These are phyloP conservation scores for Cnidoscolus chayamansa DNA, from an alignment of 441 rosid genomes.

Conservation along the genomic window DNA sequence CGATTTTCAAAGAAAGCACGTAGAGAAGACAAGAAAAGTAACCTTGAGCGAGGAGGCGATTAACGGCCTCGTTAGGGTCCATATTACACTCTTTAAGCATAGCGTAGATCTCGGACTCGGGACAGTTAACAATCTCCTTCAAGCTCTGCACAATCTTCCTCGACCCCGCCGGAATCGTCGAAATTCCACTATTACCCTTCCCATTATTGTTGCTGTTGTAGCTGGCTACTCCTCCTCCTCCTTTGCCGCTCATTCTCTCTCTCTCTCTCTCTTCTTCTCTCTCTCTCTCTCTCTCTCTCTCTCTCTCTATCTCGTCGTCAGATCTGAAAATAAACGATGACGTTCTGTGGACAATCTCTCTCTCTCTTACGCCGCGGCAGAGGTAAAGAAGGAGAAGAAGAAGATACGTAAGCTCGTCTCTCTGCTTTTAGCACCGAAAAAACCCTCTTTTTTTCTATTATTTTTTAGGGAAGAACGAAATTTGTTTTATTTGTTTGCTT, in stretches of 20 bases:
- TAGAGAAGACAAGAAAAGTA: not conserved
- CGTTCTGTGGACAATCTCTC: not conserved
- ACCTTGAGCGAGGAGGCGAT: constrained; percentile 95
- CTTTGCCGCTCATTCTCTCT: constrained; percentile 54
- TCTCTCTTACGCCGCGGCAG: constrained; percentile 11
- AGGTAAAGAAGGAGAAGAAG: constrained; percentile 10
- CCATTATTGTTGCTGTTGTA: constrained; percentile 24
- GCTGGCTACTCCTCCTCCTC: constrained; percentile 46
- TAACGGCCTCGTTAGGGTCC: constrained; percentile 99
- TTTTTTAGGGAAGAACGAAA: not conserved
- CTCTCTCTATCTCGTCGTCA: constrained; percentile 32
- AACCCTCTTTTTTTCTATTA: not conserved
- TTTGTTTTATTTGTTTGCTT: not conserved
- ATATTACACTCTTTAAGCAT: constrained; percentile 92
- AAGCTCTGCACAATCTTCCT: constrained; percentile 91
- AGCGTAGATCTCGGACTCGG: constrained; percentile 91
- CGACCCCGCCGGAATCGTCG: constrained; percentile 67
- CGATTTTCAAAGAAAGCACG: not conserved
- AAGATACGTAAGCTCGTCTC: constrained; percentile 4
- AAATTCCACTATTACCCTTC: constrained; percentile 53
- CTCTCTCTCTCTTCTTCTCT: constrained; percentile 38
- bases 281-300: constrained; percentile 36
- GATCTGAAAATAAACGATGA: constrained; percentile 39
- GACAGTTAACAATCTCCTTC: constrained; percentile 88
- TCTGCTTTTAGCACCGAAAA: constrained; percentile 18